Evolutionary conservation across 78 protist genomes (phyloP).

Genomic region (Tieghemostelium lacteum): DNA sequence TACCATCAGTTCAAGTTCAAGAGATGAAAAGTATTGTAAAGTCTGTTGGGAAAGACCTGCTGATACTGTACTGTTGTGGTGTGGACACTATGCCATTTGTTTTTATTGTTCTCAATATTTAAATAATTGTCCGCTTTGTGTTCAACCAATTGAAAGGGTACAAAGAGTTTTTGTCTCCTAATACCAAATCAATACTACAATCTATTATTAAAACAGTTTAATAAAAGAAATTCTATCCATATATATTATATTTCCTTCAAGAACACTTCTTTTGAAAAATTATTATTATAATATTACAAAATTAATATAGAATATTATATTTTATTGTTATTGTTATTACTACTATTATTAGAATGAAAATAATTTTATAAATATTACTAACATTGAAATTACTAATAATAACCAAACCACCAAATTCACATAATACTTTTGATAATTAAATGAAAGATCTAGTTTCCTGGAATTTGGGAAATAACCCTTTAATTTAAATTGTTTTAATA

Average conservation of each 20-base stretch:
- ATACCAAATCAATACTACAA: not conserved
- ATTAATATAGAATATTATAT: too few relatives aligned
- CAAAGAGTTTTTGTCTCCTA: conserved; percentile 41
- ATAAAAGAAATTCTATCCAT: too few relatives aligned
- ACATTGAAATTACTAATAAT: conserved; percentile 1
- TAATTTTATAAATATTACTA: conserved; percentile 8
- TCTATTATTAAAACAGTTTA: too few relatives aligned
- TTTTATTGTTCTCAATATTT: conserved; percentile 34
- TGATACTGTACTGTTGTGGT: conserved; percentile 52
- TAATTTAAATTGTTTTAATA: conserved; percentile 19
- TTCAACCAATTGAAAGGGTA: conserved; percentile 53
- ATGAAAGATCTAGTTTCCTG: not conserved
- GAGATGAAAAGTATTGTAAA: conserved; percentile 42
- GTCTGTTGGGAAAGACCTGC: conserved; percentile 72
- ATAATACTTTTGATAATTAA: conserved; percentile 7
- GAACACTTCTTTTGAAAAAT: too few relatives aligned
- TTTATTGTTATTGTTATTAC: not conserved
- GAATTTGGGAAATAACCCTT: conserved; percentile 45
- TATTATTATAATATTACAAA: not conserved
- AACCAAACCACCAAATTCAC: conserved; percentile 39
- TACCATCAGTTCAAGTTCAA: conserved; percentile 22
- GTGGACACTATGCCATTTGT: conserved; percentile 48
- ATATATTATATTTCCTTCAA: too few relatives aligned
- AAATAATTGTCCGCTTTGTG: conserved; percentile 44
- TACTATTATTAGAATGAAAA: not conserved